phyloP scores from a whole-genome alignment of 441 rosid species.

The Geranium incanum region DNA sequence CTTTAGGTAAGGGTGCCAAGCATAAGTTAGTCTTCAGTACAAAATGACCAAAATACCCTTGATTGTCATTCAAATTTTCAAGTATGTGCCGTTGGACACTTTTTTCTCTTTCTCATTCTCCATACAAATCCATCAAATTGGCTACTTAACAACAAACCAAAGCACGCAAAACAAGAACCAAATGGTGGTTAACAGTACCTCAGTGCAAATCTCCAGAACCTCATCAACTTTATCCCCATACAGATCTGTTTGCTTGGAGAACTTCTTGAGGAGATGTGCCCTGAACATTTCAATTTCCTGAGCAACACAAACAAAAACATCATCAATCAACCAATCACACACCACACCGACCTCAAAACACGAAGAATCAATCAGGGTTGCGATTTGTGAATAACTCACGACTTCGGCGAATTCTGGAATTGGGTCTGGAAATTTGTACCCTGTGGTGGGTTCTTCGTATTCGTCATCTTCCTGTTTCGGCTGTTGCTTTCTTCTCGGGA shows the following conservation, averaged over 20 bases:
- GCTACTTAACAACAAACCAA: background rate
- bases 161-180: no score
- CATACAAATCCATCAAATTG: background rate
- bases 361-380: background rate
- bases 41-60: no score
- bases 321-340: background rate
- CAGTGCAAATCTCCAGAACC: conserved; percentile 63
- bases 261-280: conserved; percentile 46
- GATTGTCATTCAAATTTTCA: no score
- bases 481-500: background rate
- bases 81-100: no score
- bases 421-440: conserved; percentile 78
- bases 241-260: conserved; percentile 44
- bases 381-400: conserved; percentile 31
- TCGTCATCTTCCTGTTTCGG: background rate
- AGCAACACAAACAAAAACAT: conserved; percentile 3
- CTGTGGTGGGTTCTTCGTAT: conserved; percentile 12
- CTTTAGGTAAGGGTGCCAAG: no score
- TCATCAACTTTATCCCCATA: conserved; percentile 61
- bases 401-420: conserved; percentile 80
- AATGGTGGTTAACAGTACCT: conserved; percentile 34
- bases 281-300: conserved; percentile 79
- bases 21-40: no score
- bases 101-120: no score
- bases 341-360: background rate